phyloP scores from a whole-genome alignment of 371 early-diverging fungal genomes.

The Dinochytrium kinnereticum region DNA sequence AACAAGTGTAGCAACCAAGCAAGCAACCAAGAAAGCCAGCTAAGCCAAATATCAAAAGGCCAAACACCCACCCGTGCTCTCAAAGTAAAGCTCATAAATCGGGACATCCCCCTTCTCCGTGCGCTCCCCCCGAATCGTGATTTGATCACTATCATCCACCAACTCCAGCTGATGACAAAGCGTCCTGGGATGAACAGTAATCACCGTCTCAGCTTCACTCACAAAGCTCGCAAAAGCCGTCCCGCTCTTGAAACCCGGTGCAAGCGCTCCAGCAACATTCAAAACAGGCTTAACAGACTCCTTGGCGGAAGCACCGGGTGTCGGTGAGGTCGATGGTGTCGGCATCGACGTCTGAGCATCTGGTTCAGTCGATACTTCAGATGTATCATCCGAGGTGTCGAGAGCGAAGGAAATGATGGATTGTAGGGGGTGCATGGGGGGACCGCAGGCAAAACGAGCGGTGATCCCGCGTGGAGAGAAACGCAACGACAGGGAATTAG shows the following conservation, averaged over 20 bases:
- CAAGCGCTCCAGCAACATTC: neutral
- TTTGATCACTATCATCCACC: constrained; percentile 41
- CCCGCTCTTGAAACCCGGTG: neutral
- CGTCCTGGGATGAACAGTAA: constrained; percentile 39
- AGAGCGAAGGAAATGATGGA: constrained; percentile 29
- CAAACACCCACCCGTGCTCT: constrained; percentile 38
- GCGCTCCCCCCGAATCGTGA: constrained; percentile 37
- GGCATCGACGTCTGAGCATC: neutral
- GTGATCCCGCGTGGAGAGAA: constrained; percentile 29
- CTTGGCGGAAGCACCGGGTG: neutral
- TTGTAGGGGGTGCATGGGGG: constrained; percentile 13
- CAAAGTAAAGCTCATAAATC: constrained; percentile 45
- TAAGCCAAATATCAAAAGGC: too few species aligned
- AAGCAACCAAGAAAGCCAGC: neutral
- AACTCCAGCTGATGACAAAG: constrained; percentile 41
- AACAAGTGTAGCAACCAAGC: neutral
- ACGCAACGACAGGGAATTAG: constrained; percentile 31
- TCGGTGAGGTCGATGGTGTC: constrained; percentile 10
- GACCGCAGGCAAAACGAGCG: constrained; percentile 35
- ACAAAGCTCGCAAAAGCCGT: constrained; percentile 19
- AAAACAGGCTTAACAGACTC: neutral
- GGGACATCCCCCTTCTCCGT: constrained; percentile 33
- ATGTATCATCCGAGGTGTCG: constrained; percentile 11
- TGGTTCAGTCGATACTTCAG: neutral
- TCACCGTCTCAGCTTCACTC: constrained; percentile 22